A percentile compares a stretch with the other conserved stretches of the same genome.
These are phyloP conservation scores for Picea abies DNA, from an alignment of 83 land plant species.

Conservation along the genomic window DNA sequence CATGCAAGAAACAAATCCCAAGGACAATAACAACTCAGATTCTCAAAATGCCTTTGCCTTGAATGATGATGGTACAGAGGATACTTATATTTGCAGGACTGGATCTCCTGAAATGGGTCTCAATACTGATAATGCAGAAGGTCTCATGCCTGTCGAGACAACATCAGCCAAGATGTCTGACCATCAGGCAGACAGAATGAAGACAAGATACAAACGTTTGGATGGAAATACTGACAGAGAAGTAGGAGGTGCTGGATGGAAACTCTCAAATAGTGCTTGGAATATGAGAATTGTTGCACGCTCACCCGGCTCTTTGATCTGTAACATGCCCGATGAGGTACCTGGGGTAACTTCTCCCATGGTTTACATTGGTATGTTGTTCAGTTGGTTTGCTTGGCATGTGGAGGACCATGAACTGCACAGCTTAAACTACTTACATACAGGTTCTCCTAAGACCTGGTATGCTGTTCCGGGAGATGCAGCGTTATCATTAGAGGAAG, in stretches of 20 bases:
- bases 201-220: conserved; percentile 4
- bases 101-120: neutral
- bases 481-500: conserved; percentile 90
- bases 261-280: conserved; percentile 94
- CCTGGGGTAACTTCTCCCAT: conserved; percentile 99
- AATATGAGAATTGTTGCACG: conserved; percentile 89
- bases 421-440: conserved; percentile 91
- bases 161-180: neutral
- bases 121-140: conserved; percentile 5
- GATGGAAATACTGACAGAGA: conserved; percentile 29
- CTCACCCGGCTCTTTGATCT: conserved; percentile 84
- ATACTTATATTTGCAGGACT: neutral
- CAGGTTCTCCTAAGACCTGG: conserved; percentile 97
- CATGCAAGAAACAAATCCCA: conserved; percentile 1
- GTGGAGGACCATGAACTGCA: conserved; percentile 99
- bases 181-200: neutral
- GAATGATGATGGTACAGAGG: conserved; percentile 1
- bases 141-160: neutral
- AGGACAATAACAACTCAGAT: neutral
- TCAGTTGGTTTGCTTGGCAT: conserved; percentile 99
- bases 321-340: conserved; percentile 95
- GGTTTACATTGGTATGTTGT: conserved; percentile 98
- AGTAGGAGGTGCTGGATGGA: conserved; percentile 73
- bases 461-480: conserved; percentile 97
- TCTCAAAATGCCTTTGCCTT: neutral